Conservation (phyloP, 2,329 filamentous ascomycete species). For the Nectriaceae sp. region DNA sequence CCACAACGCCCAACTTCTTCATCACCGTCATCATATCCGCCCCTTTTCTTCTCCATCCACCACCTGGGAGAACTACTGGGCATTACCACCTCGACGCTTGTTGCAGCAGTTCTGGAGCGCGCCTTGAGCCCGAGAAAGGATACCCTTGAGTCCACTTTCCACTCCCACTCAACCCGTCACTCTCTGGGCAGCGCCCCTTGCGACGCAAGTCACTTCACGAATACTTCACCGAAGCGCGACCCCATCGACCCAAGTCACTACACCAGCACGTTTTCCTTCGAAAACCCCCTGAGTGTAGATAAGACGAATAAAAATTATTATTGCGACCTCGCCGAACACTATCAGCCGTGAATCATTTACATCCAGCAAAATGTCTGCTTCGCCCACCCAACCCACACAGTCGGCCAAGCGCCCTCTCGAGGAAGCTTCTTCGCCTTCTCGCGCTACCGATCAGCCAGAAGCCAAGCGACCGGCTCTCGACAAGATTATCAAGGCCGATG, state of each 20-base stretch:
- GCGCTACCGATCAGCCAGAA: conserved; percentile 89
- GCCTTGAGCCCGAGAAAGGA: conserved; percentile 31
- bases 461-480: conserved; percentile 96
- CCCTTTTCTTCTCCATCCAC: conserved; percentile 32
- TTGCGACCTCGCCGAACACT: conserved; percentile 26
- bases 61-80: conserved; percentile 31
- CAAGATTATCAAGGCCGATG: conserved; percentile 77
- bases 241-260: conserved; percentile 51
- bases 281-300: conserved; percentile 85
- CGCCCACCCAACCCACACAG: conserved; percentile 65
- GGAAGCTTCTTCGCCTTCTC: conserved; percentile 93
- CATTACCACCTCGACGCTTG: conserved; percentile 24
- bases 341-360: conserved; percentile 26
- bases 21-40: conserved; percentile 36
- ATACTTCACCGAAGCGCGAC: conserved; percentile 45
- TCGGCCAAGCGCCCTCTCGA: conserved; percentile 91
- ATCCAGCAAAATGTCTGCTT: conserved; percentile 70
- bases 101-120: conserved; percentile 35
- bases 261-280: conserved; percentile 95
- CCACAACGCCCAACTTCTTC: conserved; percentile 30
- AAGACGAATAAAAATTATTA: conserved; percentile 48
- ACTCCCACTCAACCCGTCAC: conserved; percentile 32
- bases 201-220: conserved; percentile 43
- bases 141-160: conserved; percentile 28
- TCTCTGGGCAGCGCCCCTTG: conserved; percentile 35